A percentile compares a stretch with the other conserved stretches of the same genome.
Evolutionary conservation across 768 basidiomycete genomes (phyloP).

Genomic region (Boletus bicolor): DNA sequence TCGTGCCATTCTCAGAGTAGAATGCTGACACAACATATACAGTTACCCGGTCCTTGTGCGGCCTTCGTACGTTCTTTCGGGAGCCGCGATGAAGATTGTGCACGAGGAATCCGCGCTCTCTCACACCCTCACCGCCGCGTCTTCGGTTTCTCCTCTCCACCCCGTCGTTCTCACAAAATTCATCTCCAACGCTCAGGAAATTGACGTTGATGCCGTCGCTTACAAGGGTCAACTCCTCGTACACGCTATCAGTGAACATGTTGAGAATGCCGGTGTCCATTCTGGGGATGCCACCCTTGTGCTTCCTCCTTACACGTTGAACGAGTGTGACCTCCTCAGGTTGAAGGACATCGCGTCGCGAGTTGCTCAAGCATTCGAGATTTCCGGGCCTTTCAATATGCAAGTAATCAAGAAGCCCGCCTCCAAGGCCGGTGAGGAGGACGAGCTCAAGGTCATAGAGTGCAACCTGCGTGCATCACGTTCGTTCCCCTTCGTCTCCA

Average conservation of each 20-base stretch:
- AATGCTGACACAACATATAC: background rate
- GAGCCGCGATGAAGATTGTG: constrained; percentile 99
- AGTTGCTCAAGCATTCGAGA: constrained; percentile 91
- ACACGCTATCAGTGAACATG: constrained; percentile 96
- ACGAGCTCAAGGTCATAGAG: constrained; percentile 94
- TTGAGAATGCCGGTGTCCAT: constrained; percentile 98
- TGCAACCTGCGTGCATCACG: constrained; percentile 98
- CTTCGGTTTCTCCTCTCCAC: constrained; percentile 92
- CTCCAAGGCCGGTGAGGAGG: constrained; percentile 47
- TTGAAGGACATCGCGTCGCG: constrained; percentile 93
- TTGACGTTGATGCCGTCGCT: constrained; percentile 96
- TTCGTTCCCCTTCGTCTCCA: constrained; percentile 99
- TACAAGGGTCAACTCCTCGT: constrained; percentile 89
- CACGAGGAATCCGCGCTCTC: constrained; percentile 87
- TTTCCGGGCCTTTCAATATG: constrained; percentile 99
- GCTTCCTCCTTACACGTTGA: constrained; percentile 87
- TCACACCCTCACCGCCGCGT: constrained; percentile 94
- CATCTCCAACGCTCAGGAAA: constrained; percentile 97
- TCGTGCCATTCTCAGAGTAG: background rate
- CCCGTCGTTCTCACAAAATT: constrained; percentile 99
- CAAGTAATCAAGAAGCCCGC: constrained; percentile 88
- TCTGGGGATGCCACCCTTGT: constrained; percentile 98
- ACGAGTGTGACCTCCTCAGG: constrained; percentile 72
- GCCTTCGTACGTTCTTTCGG: constrained; percentile 97
- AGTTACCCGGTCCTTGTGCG: constrained; percentile 98